Evolutionary conservation across 768 basidiomycete species (phyloP).

Genomic region (Leccinellum rugosiceps): DNA sequence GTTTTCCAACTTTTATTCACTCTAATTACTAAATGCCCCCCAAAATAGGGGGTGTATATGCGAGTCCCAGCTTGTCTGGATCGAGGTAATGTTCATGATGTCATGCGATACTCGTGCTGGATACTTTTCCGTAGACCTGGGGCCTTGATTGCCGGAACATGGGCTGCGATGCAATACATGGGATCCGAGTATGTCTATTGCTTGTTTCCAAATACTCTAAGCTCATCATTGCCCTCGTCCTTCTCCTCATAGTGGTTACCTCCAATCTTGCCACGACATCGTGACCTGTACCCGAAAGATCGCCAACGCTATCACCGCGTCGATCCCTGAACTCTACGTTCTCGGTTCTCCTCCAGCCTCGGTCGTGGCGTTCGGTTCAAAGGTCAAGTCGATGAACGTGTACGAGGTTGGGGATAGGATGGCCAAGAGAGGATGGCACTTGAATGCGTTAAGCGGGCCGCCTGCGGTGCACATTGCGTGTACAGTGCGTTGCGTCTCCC

Average conservation of each 20-base stretch:
- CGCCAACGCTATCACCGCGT: conserved; percentile 57
- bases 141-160: conserved; percentile 88
- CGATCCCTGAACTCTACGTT: conserved; percentile 82
- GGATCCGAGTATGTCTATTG: conserved; percentile 65
- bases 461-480: conserved; percentile 90
- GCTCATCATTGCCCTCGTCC: not conserved
- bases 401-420: conserved; percentile 90
- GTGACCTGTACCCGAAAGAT: conserved; percentile 72
- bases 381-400: conserved; percentile 53
- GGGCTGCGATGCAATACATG: conserved; percentile 95
- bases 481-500: conserved; percentile 58
- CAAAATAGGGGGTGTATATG: conserved; percentile 76
- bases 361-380: conserved; percentile 84
- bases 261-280: conserved; percentile 79
- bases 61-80: conserved; percentile 84
- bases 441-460: conserved; percentile 79
- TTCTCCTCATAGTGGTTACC: conserved; percentile 66
- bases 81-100: conserved; percentile 57
- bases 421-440: conserved; percentile 84
- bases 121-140: conserved; percentile 58
- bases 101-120: not conserved
- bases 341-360: conserved; percentile 89
- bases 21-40: not conserved
- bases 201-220: not conserved
- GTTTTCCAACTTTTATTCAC: not conserved